Evolutionary conservation across 148 eudicot species (phyloP), one percentile per base, ranked within the genome.

Genomic region (Bassia scoparia): DNA sequence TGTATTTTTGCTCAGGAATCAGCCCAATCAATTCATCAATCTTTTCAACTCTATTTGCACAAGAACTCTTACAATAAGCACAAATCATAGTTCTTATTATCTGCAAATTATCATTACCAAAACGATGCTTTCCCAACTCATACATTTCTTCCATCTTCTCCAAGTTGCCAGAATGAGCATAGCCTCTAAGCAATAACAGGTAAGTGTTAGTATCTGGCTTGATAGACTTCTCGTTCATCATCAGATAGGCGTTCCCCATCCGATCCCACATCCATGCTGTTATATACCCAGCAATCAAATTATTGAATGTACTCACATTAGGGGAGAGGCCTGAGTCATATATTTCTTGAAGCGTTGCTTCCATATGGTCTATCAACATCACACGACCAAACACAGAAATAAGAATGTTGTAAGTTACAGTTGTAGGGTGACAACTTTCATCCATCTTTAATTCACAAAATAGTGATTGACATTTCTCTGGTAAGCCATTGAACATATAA

Each of bases 261-360:
- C 77, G 71, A 70, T 95, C 96, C 99, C 99, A 95, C 94, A 84
- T 91, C 97, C 96, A 95, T 68, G 96, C 92, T 7, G 88, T 89
- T 30, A 95, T 30, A 74, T 95, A 95, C 37, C 99, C 97, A 63
- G 84, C 83, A 71, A 95, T 86, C 77, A 95, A 76, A 79, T 70
- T 75, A 65, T 87, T 87, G 80, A 85, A 95, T 23, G 99, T 95
- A 53, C 71, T 73, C 49, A 84, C 46, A 77, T 61, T 86, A 38
- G 96, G 96, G 53, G 74, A 64, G 60, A 95, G 79, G 56, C 78
- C 71, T 77, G 70, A 76, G 49, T 89, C 78, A 33, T 79, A 69
- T 38, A 95, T 75, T 77, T 87, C 89, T 68, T 77, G 79, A 27
- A 87, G 56, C 55, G 84, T 78, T 61, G 90, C 86, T 80, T 95